Evolutionary conservation across 495 filamentous ascomycete genomes (phyloP), one percentile per base, ranked within the genome.

Genomic region (Xylaria intraflava): DNA sequence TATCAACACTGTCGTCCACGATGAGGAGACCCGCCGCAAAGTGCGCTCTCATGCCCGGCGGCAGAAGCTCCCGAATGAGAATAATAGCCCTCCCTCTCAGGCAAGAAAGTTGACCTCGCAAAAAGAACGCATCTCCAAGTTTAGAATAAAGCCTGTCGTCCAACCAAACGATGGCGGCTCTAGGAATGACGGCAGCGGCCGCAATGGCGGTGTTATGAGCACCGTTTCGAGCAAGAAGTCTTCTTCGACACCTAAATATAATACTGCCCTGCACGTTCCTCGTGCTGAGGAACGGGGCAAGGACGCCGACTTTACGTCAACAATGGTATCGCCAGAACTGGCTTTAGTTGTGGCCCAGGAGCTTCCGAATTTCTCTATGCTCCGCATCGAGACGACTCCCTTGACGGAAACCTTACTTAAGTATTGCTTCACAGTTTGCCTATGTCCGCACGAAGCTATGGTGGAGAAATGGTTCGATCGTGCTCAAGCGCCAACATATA

Each of bases 11-110:
- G 63, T 66, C 30, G 56, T 56, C 39, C 63, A 61, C 40, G 63
- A 66, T 60, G 63, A 64, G n/a, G 63, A 66, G 46, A 66, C 63
- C 8, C 61, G 63, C 27, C 61, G 63, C 24, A 66, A 53, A 23
- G 63, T 66, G 30, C 60, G 63, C 19, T 66, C 63, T 22, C 63
- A 66, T 41, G 63, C 63, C 9, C 45, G 63, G 27, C 55, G 63
- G 24, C 63, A 66, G 44, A 66, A 61, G 53, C 56, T 66, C n/a
- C 50, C 63, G 9, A 59, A 51, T n/a, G 54, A 46, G 1, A 55
- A 51, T 43, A 55, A 30, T 17, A 56, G 60, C 50, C 55, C 57
- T n/a, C 38, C 55, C 10, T 30, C 48, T 1, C 63, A 63, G 36
- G 7, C 39, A 14, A 63, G 62, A 33, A 64, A 60, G 23, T 56